Evolutionary conservation across 257 asterid species (phyloP).

Genomic region (Vinca minor): DNA sequence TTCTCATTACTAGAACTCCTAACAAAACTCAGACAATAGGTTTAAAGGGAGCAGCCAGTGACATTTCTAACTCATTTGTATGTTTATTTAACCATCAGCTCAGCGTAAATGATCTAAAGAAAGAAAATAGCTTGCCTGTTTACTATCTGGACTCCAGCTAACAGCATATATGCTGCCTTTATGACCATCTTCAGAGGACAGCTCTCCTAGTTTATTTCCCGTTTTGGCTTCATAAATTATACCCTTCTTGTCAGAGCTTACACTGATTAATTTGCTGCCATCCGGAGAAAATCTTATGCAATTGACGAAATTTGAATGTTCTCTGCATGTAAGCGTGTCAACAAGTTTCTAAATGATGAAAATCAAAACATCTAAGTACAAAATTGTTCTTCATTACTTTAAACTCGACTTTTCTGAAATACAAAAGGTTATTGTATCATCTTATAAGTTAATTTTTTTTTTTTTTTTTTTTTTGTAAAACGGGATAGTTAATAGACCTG

Average conservation of each 20-base stretch:
- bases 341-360: not conserved
- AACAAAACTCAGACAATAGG: too few relatives aligned
- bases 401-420: too few relatives aligned
- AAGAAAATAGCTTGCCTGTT: slow-evolving; percentile 40
- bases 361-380: not conserved
- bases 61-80: too few relatives aligned
- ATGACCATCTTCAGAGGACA: slow-evolving; percentile 85
- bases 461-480: not conserved
- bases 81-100: too few relatives aligned
- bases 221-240: slow-evolving; percentile 80
- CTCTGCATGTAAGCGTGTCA: slow-evolving; percentile 47
- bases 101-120: too few relatives aligned
- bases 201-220: slow-evolving; percentile 67
- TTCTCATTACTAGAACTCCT: too few relatives aligned
- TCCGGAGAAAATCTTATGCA: slow-evolving; percentile 94
- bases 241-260: slow-evolving; percentile 93
- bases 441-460: not conserved
- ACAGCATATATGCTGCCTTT: slow-evolving; percentile 83
- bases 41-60: too few relatives aligned
- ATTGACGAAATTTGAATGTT: slow-evolving; percentile 84
- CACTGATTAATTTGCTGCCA: slow-evolving; percentile 70
- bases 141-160: slow-evolving; percentile 93
- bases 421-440: not conserved
- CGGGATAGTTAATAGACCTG: slow-evolving; percentile 42
- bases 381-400: not conserved